Evolutionary conservation across 768 basidiomycete genomes (phyloP), one percentile per base, ranked within the genome.

Genomic region (Scleroderma bovista): DNA sequence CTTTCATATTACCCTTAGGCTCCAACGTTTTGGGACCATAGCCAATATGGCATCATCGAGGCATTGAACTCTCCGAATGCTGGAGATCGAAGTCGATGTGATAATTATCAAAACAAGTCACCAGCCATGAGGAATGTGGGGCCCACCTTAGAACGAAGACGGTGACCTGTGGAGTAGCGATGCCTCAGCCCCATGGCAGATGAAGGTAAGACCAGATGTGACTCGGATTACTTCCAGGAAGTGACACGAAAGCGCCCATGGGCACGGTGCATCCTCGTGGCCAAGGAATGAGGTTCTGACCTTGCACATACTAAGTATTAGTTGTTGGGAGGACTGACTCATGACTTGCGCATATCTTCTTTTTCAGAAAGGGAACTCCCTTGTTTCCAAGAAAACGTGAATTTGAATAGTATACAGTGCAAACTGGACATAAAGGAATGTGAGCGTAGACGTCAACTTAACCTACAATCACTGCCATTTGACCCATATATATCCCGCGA

Each of bases 401-500:
- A 44, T 37, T 13, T 62, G 55, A 49, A 44, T 66, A 66, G 52
- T 68, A 39, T 66, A 68, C 62, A 68, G 51, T 55, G 54, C 44
- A 24, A 53, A 51, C 42, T 52, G 29, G 36, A 39, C 37, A 53
- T 43, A 43, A 43, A 43, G 23, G 41, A 43, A 43, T 24, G 41
- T 46, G 51, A 55, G 34, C 51, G 29, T 24, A 36, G 37, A 52
- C 47, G 46, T 46, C 36, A 26, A 26, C 50, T 33, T 17, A 36
- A 42, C 50, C 47, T 48, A 56, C 50, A 47, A 31, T 43, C 52
- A 23, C 46, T n/a, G n/a, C n/a, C n/a, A 34, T 45, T 41, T 47
- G 58, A n/a, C 60, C 48, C 64, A 49, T 46, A 50, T 51, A 54
- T 50, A 34, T 37, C 49, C 48, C 47, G 56, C 44, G 56, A 56